Evolutionary conservation across 371 early-diverging fungal species (phyloP), one percentile per base, ranked within the genome.

Genomic region (Rhizopus stolonifer): DNA sequence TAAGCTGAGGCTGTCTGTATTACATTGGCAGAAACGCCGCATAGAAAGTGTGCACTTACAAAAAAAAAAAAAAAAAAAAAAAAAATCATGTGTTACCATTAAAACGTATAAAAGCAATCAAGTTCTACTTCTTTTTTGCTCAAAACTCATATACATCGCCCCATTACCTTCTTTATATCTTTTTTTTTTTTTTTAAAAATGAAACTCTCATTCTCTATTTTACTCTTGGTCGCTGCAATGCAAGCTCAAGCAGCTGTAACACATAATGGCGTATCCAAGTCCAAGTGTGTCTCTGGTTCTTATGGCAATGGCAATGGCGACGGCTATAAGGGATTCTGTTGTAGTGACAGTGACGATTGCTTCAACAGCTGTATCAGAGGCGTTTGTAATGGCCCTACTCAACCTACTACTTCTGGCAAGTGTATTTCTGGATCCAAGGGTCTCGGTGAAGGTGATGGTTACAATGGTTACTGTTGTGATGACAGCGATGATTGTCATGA

Each of bases 261-360:
- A 5, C 38, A 7, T 15, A 15, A n/a, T 38, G n/a, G 6, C 14
- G 38, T n/a, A 32, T 14, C 31, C 4, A 38, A 38, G 0, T 14
- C 31, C 4, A 38, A 38, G 0, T 50, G 50, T 39, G 10, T 25
- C 26, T 24, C 50, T 17, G 50, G 50, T 18, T 49, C 50, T 2
- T 38, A 24, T 6, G 36, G 36, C 24, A 23, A 33, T 14, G 24
- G 24, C 5, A 38, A 38, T 4, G 50, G 50, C 4, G 39, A 49
- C 33, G 50, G 50, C 3, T 49, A 49, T 24, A 49, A 38, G 4
- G 39, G 25, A 10, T 39, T 23, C 26, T 49, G 50, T 15, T 49
- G 50, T 15, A 36, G 14, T n/a, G 17, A 49, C 33, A 32, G 34
- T n/a, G 32, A 32, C 8, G 50, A 49, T 15, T 49, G 50, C 7